Evolutionary conservation across 345 rosid genomes (phyloP).

Genomic region (Aquilaria malaccensis): DNA sequence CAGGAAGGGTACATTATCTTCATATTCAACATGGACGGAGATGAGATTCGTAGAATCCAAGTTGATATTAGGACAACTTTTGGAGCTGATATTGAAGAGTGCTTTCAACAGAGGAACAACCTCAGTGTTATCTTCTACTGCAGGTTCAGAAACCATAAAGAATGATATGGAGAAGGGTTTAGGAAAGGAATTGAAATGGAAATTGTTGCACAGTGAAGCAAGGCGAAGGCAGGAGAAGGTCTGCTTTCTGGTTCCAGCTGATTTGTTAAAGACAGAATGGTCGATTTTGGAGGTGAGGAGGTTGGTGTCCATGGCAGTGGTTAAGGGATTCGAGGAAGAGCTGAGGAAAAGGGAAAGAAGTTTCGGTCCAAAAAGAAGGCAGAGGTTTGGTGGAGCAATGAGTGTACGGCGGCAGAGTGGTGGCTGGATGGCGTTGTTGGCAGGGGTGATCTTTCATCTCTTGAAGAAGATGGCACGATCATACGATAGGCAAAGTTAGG

Average conservation of each 20-base stretch:
- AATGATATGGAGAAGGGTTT: conserved; percentile 17
- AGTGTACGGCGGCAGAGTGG: too few relatives aligned
- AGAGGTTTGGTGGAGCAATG: conserved; percentile 21
- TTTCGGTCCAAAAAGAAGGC: conserved; percentile 51
- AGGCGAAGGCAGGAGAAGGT: conserved; percentile 88
- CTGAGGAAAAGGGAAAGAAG: conserved; percentile 40
- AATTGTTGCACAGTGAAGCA: conserved; percentile 41
- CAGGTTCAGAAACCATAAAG: conserved; percentile 17
- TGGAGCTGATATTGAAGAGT: conserved; percentile 39
- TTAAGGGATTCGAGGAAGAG: conserved; percentile 27
- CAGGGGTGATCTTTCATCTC: too few relatives aligned
- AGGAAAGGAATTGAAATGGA: conserved; percentile 14
- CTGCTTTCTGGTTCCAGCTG: conserved; percentile 91
- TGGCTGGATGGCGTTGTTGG: too few relatives aligned
- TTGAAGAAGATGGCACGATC: too few relatives aligned
- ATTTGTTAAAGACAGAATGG: conserved; percentile 86
- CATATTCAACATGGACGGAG: conserved; percentile 28
- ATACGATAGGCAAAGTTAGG: too few relatives aligned
- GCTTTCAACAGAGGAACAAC: conserved; percentile 47
- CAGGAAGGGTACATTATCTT: conserved; percentile 5
- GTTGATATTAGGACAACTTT: conserved; percentile 8
- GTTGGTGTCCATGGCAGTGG: conserved; percentile 28
- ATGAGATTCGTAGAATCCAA: conserved; percentile 27
- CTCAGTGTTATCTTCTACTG: conserved; percentile 40
- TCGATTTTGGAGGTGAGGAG: conserved; percentile 66